Evolutionary conservation across 2,329 filamentous ascomycete species (phyloP).

Genomic region (Claviceps arundinis): DNA sequence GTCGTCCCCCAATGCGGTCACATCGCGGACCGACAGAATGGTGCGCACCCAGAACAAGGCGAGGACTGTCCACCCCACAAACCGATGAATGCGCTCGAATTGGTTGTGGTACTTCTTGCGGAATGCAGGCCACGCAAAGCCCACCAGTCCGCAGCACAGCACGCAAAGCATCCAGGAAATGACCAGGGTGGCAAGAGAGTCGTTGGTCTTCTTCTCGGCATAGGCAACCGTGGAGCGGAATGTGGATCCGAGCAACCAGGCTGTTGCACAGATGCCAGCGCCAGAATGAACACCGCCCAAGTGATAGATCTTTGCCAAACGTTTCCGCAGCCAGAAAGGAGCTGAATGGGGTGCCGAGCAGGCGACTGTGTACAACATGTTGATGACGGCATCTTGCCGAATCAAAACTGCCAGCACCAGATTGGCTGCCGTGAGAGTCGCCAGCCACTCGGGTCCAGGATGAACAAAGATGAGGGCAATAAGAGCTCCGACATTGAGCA

Average conservation of each 20-base stretch:
- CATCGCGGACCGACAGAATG: conserved; percentile 38
- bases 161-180: conserved; percentile 44
- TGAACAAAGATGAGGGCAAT: conserved; percentile 25
- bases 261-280: conserved; percentile 33
- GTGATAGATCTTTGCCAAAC: conserved; percentile 38
- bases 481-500: conserved; percentile 37
- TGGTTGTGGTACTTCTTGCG: conserved; percentile 51
- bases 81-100: conserved; percentile 61
- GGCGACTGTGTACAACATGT: conserved; percentile 31
- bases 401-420: conserved; percentile 36
- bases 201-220: conserved; percentile 14
- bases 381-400: conserved; percentile 40
- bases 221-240: conserved; percentile 23
- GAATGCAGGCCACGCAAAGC: conserved; percentile 49
- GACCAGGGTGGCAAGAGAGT: conserved; percentile 29
- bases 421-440: conserved; percentile 32
- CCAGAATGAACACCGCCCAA: conserved; percentile 38
- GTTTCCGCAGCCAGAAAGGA: conserved; percentile 34
- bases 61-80: conserved; percentile 56
- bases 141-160: conserved; percentile 46
- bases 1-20: conserved; percentile 19
- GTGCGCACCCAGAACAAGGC: conserved; percentile 52
- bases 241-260: conserved; percentile 35
- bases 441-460: conserved; percentile 23
- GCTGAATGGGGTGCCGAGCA: conserved; percentile 31